Percentiles rank a stretch among this genome's conserved stretches.
Evolutionary conservation across 2,329 filamentous ascomycete species (phyloP).

Genomic region (Cladosporium sphaerospermum): DNA sequence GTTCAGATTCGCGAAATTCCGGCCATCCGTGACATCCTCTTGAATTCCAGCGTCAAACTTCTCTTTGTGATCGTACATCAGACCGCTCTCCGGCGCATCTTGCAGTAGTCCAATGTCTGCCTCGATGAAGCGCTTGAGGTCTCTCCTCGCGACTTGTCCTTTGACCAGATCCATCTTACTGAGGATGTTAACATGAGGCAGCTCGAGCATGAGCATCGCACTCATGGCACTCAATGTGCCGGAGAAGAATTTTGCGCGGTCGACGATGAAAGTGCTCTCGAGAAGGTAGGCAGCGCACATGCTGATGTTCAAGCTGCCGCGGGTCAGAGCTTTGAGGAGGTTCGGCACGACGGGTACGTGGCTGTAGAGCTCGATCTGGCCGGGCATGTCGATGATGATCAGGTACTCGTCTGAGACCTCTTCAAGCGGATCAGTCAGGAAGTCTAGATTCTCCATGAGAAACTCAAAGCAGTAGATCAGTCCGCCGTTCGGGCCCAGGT

Average conservation of each 20-base stretch:
- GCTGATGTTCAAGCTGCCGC: constrained; percentile 78
- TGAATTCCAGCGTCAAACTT: constrained; percentile 44
- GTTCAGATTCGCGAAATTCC: constrained; percentile 76
- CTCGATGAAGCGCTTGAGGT: constrained; percentile 83
- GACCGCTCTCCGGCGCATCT: constrained; percentile 60
- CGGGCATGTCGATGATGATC: constrained; percentile 97
- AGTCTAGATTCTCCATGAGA: constrained; percentile 88
- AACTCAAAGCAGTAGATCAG: constrained; percentile 97
- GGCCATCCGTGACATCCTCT: constrained; percentile 61
- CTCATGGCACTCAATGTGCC: constrained; percentile 96
- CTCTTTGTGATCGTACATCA: constrained; percentile 34
- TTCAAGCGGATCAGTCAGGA: constrained; percentile 78
- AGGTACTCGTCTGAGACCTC: constrained; percentile 88
- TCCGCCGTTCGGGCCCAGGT: constrained; percentile 83
- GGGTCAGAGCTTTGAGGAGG: constrained; percentile 73
- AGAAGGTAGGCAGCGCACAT: constrained; percentile 92
- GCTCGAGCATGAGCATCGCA: constrained; percentile 97
- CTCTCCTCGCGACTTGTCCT: constrained; percentile 77
- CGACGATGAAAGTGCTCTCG: constrained; percentile 91
- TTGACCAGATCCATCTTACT: constrained; percentile 98
- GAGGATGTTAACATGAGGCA: constrained; percentile 92
- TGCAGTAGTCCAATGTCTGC: constrained; percentile 78
- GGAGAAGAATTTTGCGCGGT: constrained; percentile 95
- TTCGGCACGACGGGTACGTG: constrained; percentile 88
- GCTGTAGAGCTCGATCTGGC: constrained; percentile 97